Base-by-base conservation (phyloP, 2,329 filamentous ascomycete genomes). In the Fusarium coffeatum region DNA sequence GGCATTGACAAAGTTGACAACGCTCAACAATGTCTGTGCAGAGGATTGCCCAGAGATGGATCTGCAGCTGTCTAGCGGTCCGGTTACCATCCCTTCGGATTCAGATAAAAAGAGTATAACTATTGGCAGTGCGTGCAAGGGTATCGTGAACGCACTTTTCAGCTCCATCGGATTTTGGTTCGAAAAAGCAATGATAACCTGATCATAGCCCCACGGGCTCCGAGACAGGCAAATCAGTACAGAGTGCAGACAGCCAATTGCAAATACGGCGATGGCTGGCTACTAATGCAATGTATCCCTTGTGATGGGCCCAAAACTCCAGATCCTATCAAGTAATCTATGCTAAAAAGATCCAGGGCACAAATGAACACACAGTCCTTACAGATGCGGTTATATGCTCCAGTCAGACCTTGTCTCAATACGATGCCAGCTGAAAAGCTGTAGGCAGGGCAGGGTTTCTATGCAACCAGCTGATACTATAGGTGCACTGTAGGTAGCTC, bases 61-160 rank as follows among this genome's bases (percentile, higher is more conserved):
- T 72, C 67, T 65, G 58, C 64, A 74, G 56, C 41, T 49, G n/a
- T 69, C 58, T 67, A 62, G 53, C 58, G 57, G 63, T 51, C 30
- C 55, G 46, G 63, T 70, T 68, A 69, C 73, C 71, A 75, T 64
- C 66, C 71, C 69, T 70, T 64, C 41, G 64, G 69, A 34, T 69
- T 66, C 61, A 34, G 62, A 42, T 27, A 27, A 28, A 27, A 68
- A 45, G 43, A 53, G 47, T 23, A 48, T 20, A 48, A 57, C 59
- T 46, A 56, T 68, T 53, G 59, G 58, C 50, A 41, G 41, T 48
- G 46, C 46, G 34, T 25, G 34, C 30, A 20, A 47, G 20, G 53
- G 50, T 42, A 64, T 55, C 34, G 23, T 58, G 63, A 55, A 65
- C 42, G 41, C 59, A 60, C 45, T 65, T 71, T 66, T 69, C 68